Evolutionary conservation across 176 grass and related monocot genomes (phyloP).

Genomic region (Bothriochloa decipiens): DNA sequence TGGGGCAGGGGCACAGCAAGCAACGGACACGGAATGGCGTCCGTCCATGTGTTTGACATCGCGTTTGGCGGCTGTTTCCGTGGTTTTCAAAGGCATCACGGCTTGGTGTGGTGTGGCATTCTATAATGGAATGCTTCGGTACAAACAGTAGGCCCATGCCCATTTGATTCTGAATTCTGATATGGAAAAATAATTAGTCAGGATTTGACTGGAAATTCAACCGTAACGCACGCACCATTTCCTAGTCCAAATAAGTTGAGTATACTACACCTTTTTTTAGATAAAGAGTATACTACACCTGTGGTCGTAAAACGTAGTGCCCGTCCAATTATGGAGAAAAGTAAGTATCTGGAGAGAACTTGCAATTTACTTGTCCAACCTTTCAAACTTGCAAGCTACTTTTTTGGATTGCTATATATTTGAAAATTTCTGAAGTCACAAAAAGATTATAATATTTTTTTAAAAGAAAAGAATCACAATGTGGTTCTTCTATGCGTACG

Average conservation of each 20-base stretch:
- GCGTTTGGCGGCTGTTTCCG: neutral
- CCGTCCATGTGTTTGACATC: neutral
- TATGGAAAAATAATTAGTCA: neutral
- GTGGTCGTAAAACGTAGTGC: too few relatives aligned
- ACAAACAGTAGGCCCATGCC: neutral
- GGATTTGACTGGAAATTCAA: neutral
- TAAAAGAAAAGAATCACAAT: neutral
- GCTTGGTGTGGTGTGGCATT: neutral
- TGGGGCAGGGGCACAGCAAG: neutral
- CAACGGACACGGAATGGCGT: neutral
- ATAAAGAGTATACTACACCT: neutral
- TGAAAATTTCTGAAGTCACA: neutral
- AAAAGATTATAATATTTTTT: neutral
- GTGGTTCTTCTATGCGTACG: neutral
- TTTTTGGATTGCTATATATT: neutral
- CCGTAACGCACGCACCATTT: neutral
- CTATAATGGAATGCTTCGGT: neutral
- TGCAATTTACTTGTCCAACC: neutral
- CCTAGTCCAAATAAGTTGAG: neutral
- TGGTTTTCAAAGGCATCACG: slow-evolving; percentile 13
- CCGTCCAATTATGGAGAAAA: neutral
- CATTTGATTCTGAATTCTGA: slow-evolving; percentile 38
- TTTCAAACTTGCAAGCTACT: too few relatives aligned
- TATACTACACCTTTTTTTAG: neutral
- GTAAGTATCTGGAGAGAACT: neutral